phyloP scores from a whole-genome alignment of 495 filamentous ascomycete species.

The Penicillium macrosclerotiorum region DNA sequence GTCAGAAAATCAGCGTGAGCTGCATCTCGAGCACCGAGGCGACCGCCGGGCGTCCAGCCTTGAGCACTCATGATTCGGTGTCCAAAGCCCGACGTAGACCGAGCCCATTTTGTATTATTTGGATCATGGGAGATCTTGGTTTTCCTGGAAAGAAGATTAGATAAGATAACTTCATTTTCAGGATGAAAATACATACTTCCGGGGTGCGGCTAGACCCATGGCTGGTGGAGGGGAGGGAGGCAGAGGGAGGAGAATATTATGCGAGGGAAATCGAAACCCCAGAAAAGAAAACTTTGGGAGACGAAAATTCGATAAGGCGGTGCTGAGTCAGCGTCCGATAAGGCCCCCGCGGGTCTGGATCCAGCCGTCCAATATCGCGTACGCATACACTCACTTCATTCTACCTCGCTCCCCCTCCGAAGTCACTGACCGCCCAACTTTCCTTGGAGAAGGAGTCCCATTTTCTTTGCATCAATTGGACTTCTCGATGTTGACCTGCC shows the following conservation, averaged over 20 bases:
- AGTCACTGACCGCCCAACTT: too few relatives aligned
- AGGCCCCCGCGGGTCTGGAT: conserved; percentile 3
- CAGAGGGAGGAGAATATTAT: too few relatives aligned
- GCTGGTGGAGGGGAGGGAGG: background rate
- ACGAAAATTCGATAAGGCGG: conserved; percentile 5
- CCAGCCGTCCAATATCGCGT: background rate
- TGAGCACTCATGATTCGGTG: conserved; percentile 82
- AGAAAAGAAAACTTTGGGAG: conserved; percentile 1
- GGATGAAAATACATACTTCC: conserved; percentile 54
- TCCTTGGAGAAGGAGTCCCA: too few relatives aligned
- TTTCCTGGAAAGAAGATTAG: conserved; percentile 50
- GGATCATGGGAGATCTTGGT: conserved; percentile 84
- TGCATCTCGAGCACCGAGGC: conserved; percentile 71
- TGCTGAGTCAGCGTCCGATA: conserved; percentile 16
- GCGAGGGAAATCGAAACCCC: too few relatives aligned
- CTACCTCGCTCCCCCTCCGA: too few relatives aligned
- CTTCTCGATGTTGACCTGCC: too few relatives aligned
- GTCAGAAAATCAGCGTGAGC: conserved; percentile 72
- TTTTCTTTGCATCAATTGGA: background rate
- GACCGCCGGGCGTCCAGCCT: conserved; percentile 84
- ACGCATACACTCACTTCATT: background rate
- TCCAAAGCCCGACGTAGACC: conserved; percentile 76
- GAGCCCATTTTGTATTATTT: conserved; percentile 89
- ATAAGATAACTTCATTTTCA: background rate
- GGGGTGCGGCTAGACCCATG: conserved; percentile 75